Conservation (phyloP, 1,284 basidiomycete species). For the Meira nashicola region DNA sequence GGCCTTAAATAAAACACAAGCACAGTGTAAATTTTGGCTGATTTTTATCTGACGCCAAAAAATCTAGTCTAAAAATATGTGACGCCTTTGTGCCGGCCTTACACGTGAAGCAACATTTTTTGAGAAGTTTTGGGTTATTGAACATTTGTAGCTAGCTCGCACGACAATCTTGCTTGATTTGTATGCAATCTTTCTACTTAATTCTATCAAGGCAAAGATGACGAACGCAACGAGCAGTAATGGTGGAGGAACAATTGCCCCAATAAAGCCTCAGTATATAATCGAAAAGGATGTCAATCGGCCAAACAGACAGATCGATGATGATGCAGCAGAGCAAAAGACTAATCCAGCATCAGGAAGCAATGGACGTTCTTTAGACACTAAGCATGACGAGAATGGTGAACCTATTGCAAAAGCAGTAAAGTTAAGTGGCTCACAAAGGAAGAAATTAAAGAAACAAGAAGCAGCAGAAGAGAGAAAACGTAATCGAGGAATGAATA, state of each 20-base stretch:
- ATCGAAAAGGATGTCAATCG: not conserved
- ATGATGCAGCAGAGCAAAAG: slow-evolving; percentile 5
- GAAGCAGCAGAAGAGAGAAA: slow-evolving; percentile 13
- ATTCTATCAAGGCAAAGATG: too few species aligned
- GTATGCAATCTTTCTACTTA: too few species aligned
- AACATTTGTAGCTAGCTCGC: too few species aligned
- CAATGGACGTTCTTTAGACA: not conserved
- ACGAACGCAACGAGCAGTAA: too few species aligned
- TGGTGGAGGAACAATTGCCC: not conserved
- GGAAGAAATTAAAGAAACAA: slow-evolving; percentile 10
- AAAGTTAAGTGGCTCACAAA: slow-evolving; percentile 23
- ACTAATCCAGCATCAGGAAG: slow-evolving; percentile 4
- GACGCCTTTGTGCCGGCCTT: too few species aligned
- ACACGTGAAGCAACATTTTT: too few species aligned
- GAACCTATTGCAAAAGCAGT: slow-evolving; percentile 17
- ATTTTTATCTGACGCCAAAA: too few species aligned
- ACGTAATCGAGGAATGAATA: slow-evolving; percentile 34
- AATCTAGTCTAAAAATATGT: too few species aligned
- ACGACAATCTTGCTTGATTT: too few species aligned
- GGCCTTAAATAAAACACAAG: too few species aligned
- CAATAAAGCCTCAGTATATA: slow-evolving; percentile 2
- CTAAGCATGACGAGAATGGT: not conserved
- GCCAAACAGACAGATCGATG: not conserved
- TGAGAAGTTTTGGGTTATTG: too few species aligned
- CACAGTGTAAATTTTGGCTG: too few species aligned